Evolutionary conservation across 345 rosid genomes (phyloP), one percentile per base, ranked within the genome.

Genomic region (Hypericum perforatum): DNA sequence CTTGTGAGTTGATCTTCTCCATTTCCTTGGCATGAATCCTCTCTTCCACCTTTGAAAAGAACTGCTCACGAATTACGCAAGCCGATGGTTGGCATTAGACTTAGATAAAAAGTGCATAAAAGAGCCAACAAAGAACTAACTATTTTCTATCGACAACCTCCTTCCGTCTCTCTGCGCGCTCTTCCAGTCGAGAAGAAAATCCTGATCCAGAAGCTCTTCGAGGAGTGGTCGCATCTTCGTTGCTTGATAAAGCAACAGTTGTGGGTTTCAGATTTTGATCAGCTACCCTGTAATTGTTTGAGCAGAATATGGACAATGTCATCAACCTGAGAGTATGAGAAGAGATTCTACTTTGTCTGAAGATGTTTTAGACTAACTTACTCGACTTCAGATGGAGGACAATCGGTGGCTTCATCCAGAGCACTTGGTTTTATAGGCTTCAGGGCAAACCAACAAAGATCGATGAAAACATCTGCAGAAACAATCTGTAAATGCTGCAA

Each of bases 361-460:
- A 22, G 32, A 22, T 22, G 32, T 11, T 45, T 54, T n/a, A n/a
- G n/a, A n/a, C n/a, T n/a, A n/a, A 73, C 95, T 74, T 62, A 86
- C 95, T 61, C 76, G 41, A 61, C 58, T 50, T 61, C 69, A 16
- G 71, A 53, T 53, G 69, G 56, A 61, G 65, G 39, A 52, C 56
- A 37, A 59, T 50, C 61, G 38, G 66, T 47, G 58, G 78, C 65
- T 48, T 65, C 67, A 71, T 58, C 69, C 57, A 16, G 61, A 22
- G 73, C 47, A 77, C 38, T 45, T 42, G 82, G 36, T 67, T 78
- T 75, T 42, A 41, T 66, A 49, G 78, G 65, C 89, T 85, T 71
- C 32, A 22, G 29, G n/a, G 63, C 56, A 7, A 52, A 62, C 0
- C 14, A 57, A 68, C 44, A 70, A 39, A 53, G 0, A 45, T 9